These are phyloP conservation scores for Calocera cornea DNA, from an alignment of 768 basidiomycete genomes.

Conservation along the genomic window DNA sequence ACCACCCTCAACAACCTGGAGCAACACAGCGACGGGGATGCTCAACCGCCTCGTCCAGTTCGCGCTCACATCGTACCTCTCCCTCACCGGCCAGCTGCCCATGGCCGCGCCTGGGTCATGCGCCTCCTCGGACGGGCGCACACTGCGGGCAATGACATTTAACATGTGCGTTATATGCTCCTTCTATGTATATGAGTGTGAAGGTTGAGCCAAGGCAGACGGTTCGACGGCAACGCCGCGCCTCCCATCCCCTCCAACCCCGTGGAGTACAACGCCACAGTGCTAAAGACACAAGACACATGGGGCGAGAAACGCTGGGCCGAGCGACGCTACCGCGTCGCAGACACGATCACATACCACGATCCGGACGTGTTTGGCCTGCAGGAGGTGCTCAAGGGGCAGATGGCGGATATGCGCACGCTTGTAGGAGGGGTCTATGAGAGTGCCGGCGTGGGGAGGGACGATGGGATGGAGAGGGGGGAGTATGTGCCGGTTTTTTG, in stretches of 20 bases:
- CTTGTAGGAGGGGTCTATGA: neutral
- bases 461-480: neutral
- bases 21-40: neutral
- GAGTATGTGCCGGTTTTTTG: neutral
- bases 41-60: neutral
- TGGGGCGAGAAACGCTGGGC: neutral
- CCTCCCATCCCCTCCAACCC: neutral
- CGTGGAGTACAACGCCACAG: neutral
- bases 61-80: neutral
- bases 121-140: neutral
- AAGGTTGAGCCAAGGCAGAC: neutral
- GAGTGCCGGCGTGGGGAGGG: neutral
- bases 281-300: neutral
- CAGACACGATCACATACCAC: neutral
- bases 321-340: neutral
- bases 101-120: neutral
- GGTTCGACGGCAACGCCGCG: neutral
- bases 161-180: neutral
- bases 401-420: neutral
- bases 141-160: neutral
- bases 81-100: neutral
- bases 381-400: neutral
- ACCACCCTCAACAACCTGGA: too few relatives aligned
- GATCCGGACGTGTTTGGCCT: neutral
- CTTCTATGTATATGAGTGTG: neutral